Evolutionary conservation across 2,329 filamentous ascomycete species (phyloP).

Genomic region (Aspergillus thermomutatus): DNA sequence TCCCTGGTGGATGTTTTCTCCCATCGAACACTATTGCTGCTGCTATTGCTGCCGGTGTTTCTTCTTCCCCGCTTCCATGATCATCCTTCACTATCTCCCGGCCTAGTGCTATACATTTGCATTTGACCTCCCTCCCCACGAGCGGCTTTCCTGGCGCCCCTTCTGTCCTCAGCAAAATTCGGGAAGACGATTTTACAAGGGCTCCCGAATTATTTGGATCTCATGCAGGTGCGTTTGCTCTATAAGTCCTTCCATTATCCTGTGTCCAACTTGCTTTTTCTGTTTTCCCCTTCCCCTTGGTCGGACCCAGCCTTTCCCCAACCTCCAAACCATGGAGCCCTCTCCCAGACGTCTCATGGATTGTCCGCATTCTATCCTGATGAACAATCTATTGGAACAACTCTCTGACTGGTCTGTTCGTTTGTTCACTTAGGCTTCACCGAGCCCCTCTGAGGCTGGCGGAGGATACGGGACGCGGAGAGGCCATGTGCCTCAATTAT

Average conservation of each 20-base stretch:
- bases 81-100: slow-evolving; percentile 27
- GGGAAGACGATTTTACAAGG: slow-evolving; percentile 17
- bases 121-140: slow-evolving; percentile 29
- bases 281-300: neutral
- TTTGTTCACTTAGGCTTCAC: slow-evolving; percentile 36
- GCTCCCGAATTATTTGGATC: slow-evolving; percentile 28
- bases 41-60: neutral
- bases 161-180: slow-evolving; percentile 25
- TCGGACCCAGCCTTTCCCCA: neutral
- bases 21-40: slow-evolving; percentile 4
- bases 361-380: neutral
- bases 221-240: slow-evolving; percentile 37
- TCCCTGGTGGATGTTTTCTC: slow-evolving; percentile 21
- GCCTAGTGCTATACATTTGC: slow-evolving; percentile 30
- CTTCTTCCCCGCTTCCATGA: slow-evolving; percentile 41
- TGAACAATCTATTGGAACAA: slow-evolving; percentile 3
- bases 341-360: neutral
- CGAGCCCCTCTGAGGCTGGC: slow-evolving; percentile 38
- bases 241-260: neutral
- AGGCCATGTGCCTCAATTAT: slow-evolving; percentile 60
- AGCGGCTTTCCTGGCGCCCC: slow-evolving; percentile 20
- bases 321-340: neutral
- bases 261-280: slow-evolving; percentile 2
- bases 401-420: slow-evolving; percentile 2
- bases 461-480: slow-evolving; percentile 51